These are phyloP conservation scores for Penicillium paneum DNA, from an alignment of 2,329 filamentous ascomycete species.

Conservation along the genomic window DNA sequence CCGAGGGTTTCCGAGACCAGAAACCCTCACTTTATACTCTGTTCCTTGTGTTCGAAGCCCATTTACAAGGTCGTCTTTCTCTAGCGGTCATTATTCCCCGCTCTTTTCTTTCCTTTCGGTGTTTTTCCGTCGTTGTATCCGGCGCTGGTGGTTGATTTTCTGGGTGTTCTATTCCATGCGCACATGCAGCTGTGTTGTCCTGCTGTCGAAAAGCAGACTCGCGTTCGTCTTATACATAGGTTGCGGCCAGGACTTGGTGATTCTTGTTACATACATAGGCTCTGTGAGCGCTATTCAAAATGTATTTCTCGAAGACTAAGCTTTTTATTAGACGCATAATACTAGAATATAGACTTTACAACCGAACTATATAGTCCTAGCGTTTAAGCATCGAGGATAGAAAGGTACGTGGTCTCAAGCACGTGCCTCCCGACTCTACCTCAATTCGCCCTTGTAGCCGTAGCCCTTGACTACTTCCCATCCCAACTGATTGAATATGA, in stretches of 20 bases:
- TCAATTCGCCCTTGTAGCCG: not conserved
- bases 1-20: not conserved
- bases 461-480: not conserved
- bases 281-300: conserved; percentile 19
- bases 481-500: not conserved
- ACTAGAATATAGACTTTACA: not conserved
- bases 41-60: not conserved
- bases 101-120: conserved; percentile 13
- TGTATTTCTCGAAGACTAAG: not conserved
- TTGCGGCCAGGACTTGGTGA: conserved; percentile 7
- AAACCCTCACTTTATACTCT: conserved; percentile 5
- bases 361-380: not conserved
- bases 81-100: conserved; percentile 11
- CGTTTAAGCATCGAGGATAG: not conserved
- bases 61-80: conserved; percentile 7
- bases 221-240: conserved; percentile 17
- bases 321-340: not conserved
- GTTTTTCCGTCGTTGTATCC: conserved; percentile 14
- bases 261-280: conserved; percentile 19
- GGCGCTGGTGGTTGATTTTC: conserved; percentile 36
- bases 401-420: conserved; percentile 2
- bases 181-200: conserved; percentile 14
- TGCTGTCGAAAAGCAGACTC: conserved; percentile 13
- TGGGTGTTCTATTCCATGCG: conserved; percentile 20
- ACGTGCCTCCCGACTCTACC: conserved; percentile 6